Evolutionary conservation across 139 green algal genomes (phyloP), one percentile per base, ranked within the genome.

Genomic region (Chlamydomonas sphaeroides): DNA sequence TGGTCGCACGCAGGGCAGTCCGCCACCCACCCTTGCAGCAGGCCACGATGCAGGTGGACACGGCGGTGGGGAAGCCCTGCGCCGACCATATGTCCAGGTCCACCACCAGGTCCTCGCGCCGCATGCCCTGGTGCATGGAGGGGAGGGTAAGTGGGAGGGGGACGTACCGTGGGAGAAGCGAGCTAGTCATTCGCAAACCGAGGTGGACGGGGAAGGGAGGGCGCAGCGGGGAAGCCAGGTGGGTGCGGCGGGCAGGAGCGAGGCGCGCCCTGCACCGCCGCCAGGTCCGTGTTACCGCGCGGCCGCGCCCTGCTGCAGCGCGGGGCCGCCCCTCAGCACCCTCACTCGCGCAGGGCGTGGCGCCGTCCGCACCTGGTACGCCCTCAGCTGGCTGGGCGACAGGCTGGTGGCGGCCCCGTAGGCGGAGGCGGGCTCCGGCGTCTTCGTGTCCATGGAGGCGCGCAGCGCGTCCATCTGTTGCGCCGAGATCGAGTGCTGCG

Each of bases 21-120:
- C 63, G 3, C 20, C 32, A 11, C 72, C 41, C 65, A 74, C 86
- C 90, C 62, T 88, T 91, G 61, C 67, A 87, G 84, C 90, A 93
- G 3, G 84, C 88, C 45, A 92, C 75, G 20, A 93, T 85, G 61
- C 80, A 84, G 5, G 88, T 85, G 20, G 85, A 86, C 26, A 92
- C 83, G 11, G 83, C 88, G 20, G 83, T 85, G 66, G 90, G 88
- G 65, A 90, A 90, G 79, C 88, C 88, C 23, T 80, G 80, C 10
- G 85, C 79, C 0, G 39, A 68, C 90, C 90, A 93, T 18, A 90
- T 83, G 70, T 93, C 90, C 51, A 93, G 82, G 69, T 93, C 80
- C 57, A 90, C 66, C 53, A 88, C 45, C 69, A 90, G 57, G 7
- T 91, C 80, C 53, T 85, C 71, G 23, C 66, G 49, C 56, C 67